Base-by-base conservation (phyloP, 345 rosid species). In the Eucalyptus erythrocorys region DNA sequence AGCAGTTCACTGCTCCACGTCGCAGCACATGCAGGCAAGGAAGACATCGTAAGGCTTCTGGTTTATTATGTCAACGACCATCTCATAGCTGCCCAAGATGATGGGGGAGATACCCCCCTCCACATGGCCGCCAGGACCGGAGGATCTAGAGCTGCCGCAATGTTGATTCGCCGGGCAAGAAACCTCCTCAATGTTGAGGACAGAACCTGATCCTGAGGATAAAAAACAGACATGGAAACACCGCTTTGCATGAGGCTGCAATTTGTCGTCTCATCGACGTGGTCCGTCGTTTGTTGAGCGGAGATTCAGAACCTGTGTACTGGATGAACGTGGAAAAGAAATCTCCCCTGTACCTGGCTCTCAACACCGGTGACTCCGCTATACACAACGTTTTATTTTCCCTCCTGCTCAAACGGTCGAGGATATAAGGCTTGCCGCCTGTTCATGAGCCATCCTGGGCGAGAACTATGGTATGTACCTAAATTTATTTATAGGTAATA, bases 61-160 rank as follows among this genome's bases (percentile, higher is more conserved):
- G 17, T 30, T 61, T 34, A 30, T 61, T 13, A 4, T 13, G 71
- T 13, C 16, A 2, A 2, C 30, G 71, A 13, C 19, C 17, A 61
- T 3, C 71, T 61, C 37, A 6, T 61, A 13, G 17, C 71, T 4
- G 68, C 71, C 71, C 19, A 30, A 30, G 7, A 61, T 61, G 19
- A 61, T 3, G 4, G 71, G 34, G 71, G 71, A 61, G 34, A 61
- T 13, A 6, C 4, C 16, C 8, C 71, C 8, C 71, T 3, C 9
- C 16, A 61, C 37, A 3, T 13, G 34, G 71, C 37, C 3, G 19
- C 34, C 14, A 61, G n/a, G 9, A 10, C 17, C 1, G 17, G 17
- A 15, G 4, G 9, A 13, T 6, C 2, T 30, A 4, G 17, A 13
- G 71, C 37, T 0, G 1, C 71, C 4, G 34, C 5, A 3, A 61